Percentiles rank a stretch among this genome's conserved stretches.
These are phyloP conservation scores for Paxillus rubicundulus DNA, from an alignment of 768 basidiomycete species.

Conservation along the genomic window DNA sequence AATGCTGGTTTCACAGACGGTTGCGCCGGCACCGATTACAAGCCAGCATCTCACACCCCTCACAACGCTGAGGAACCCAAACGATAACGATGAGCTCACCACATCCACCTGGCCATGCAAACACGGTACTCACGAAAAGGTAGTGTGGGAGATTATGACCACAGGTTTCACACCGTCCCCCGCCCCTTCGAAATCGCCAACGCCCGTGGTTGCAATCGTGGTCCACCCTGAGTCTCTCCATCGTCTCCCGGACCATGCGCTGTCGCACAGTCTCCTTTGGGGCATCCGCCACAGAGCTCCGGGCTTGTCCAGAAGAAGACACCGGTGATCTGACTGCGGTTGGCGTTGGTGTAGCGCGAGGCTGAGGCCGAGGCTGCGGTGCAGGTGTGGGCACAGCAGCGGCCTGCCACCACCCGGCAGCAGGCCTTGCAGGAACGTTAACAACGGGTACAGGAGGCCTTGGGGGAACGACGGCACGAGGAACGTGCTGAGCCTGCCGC, in stretches of 20 bases:
- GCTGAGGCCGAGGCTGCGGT: neutral
- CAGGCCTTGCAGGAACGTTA: neutral
- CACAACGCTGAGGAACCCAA: conserved; percentile 28
- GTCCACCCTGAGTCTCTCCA: conserved; percentile 43
- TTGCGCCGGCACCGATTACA: conserved; percentile 40
- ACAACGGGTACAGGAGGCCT: no score
- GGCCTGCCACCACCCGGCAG: neutral
- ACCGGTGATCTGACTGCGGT: conserved; percentile 1
- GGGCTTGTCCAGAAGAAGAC: neutral
- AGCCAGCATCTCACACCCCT: conserved; percentile 31
- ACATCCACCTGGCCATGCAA: neutral
- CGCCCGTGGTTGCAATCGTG: conserved; percentile 50
- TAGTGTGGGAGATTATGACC: conserved; percentile 38
- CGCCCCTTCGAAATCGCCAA: conserved; percentile 46
- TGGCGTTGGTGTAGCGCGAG: conserved; percentile 1
- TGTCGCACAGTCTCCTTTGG: conserved; percentile 8
- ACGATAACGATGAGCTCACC: neutral
- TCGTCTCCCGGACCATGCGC: conserved; percentile 29
- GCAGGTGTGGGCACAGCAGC: no score
- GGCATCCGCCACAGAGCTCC: neutral
- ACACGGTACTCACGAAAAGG: conserved; percentile 45
- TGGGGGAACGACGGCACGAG: no score
- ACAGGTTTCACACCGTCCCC: conserved; percentile 48
- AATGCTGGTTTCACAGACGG: conserved; percentile 22
- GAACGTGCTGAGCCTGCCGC: no score